Evolutionary conservation across 371 early-diverging fungal species (phyloP), one percentile per base, ranked within the genome.

Genomic region (Mortierella sp.): DNA sequence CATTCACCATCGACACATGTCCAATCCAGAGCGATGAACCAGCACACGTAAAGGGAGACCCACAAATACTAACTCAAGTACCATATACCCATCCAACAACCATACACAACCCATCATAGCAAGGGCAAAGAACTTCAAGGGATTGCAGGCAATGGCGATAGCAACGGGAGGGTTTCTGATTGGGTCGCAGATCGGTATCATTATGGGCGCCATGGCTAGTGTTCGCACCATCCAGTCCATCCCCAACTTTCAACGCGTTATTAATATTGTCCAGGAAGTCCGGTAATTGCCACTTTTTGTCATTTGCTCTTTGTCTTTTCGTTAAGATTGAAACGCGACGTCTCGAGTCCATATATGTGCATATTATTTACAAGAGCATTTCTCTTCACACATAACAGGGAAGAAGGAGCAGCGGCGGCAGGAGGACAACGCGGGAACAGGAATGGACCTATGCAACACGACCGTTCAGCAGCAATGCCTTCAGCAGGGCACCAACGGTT

Each of bases 161-260:
- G 72, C 78, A 0, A 55, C 73, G 19, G 84, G 84, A 55, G 80
- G 80, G 1, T 71, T 80, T 55, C 50, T 84, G 43, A 78, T 84
- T 46, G 84, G 84, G 4, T 77, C 78, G 0, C 84, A 84, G 48
- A 24, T 84, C 9, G 84, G 84, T 34, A 28, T 84, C 16, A 31
- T 84, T 28, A 61, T 84, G 64, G 84, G 84, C 9, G 84, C 84
- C 28, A 80, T 84, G 81, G 50, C 77, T 11, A 80, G 84, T 70
- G 64, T 84, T 9, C 67, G 73, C 21, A 84, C 84, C n/a, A 84
- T 84, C 31, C 84, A 84, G 55, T 75, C 84, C 3, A 84, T 84
- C 55, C 84, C 84, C 37, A 84, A 84, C 48, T 84, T 84, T 37
- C 74, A 78, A 28, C 84, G 84, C n/a, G 78, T 84, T 53, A 54